Percentiles rank a stretch among this genome's conserved stretches.
These are phyloP conservation scores for Ceratobasidium sp. DNA, from an alignment of 1,284 basidiomycete genomes.

Conservation along the genomic window DNA sequence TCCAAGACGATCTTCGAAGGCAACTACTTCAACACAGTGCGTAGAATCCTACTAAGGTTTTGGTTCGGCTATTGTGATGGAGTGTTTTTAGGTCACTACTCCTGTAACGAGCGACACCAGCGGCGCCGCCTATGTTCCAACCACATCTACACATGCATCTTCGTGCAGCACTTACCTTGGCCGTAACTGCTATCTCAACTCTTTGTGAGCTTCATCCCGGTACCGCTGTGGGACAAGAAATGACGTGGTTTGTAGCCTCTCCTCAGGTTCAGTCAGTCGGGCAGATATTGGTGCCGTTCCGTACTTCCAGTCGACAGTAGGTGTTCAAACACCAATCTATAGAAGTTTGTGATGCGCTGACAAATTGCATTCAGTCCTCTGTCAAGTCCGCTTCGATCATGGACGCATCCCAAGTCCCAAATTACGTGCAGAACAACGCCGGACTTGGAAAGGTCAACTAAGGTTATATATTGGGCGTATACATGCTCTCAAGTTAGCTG, in stretches of 20 bases:
- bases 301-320: constrained; percentile 3
- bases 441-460: constrained; percentile 42
- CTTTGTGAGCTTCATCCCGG: background rate
- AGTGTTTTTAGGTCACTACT: background rate
- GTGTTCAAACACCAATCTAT: too few species aligned
- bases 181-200: constrained; percentile 7
- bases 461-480: too few species aligned
- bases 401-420: constrained; percentile 19
- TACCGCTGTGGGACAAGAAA: background rate
- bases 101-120: background rate
- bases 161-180: constrained; percentile 6
- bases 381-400: constrained; percentile 40
- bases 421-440: constrained; percentile 37
- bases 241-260: constrained; percentile 2
- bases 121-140: background rate
- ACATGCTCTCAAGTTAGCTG: too few species aligned
- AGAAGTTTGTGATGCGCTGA: too few species aligned
- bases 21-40: constrained; percentile 41
- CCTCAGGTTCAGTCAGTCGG: constrained; percentile 8
- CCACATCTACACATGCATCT: background rate
- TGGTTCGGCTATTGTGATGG: too few species aligned
- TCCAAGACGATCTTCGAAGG: constrained; percentile 22
- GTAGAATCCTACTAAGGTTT: background rate
- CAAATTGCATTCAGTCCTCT: background rate
- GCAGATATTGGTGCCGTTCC: constrained; percentile 17